phyloP scores from a whole-genome alignment of 31 red algal genomes.

The Odonthalia washingtoniensis region DNA sequence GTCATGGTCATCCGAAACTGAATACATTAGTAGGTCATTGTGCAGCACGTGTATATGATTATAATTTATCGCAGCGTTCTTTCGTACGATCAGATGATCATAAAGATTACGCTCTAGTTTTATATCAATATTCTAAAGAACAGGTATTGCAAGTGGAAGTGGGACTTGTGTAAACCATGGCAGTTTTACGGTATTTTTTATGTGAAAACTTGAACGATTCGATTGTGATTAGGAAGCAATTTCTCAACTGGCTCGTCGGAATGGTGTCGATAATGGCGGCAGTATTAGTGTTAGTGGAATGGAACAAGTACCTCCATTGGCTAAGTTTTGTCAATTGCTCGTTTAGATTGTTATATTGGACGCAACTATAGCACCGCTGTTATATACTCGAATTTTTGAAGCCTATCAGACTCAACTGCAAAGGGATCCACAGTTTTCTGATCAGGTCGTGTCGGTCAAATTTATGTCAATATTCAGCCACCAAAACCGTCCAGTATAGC shows the following conservation, averaged over 20 bases:
- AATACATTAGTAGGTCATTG: conserved; percentile 41
- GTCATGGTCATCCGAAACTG: conserved; percentile 43
- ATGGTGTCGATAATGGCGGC: conserved; percentile 23
- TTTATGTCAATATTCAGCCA: conserved; percentile 66
- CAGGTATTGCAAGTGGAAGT: conserved; percentile 40
- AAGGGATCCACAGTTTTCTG: conserved; percentile 47
- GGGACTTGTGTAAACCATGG: conserved; percentile 40
- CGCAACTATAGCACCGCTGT: conserved; percentile 35
- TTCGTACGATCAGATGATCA: conserved; percentile 52
- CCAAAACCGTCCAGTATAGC: conserved; percentile 53
- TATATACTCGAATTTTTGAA: conserved; percentile 41
- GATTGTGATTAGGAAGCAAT: conserved; percentile 22
- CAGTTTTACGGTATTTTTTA: conserved; percentile 44
- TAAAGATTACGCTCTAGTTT: conserved; percentile 12
- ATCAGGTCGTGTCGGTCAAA: conserved; percentile 36
- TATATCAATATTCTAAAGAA: conserved; percentile 35
- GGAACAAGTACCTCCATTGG: conserved; percentile 31
- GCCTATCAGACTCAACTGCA: conserved; percentile 42
- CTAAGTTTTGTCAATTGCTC: conserved; percentile 64
- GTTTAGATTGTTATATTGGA: conserved; percentile 45
- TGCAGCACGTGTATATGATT: conserved; percentile 43
- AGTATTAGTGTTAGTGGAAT: not conserved
- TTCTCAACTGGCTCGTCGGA: conserved; percentile 44
- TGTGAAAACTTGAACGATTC: conserved; percentile 68
- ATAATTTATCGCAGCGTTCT: conserved; percentile 46